Conservation (phyloP, 768 basidiomycete species). For the Boletus pseudopeckii region DNA sequence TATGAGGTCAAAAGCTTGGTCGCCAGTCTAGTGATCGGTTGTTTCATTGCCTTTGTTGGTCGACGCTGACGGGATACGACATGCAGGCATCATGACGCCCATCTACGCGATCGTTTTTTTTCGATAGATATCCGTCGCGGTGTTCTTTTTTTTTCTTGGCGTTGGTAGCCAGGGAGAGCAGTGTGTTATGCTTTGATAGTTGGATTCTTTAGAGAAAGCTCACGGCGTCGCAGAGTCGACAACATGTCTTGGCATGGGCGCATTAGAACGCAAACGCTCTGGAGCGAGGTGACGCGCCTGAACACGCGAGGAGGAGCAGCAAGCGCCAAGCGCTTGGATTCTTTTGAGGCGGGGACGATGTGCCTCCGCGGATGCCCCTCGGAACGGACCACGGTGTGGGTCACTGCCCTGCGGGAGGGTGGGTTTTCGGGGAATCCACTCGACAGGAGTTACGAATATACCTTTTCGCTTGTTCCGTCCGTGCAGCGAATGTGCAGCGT, state of each 20-base stretch:
- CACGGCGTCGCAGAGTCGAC: background rate
- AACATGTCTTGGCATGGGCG: background rate
- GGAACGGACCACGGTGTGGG: conserved; percentile 1
- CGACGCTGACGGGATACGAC: too few relatives aligned
- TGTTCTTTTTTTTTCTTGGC: background rate
- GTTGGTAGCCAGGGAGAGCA: background rate
- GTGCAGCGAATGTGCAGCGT: background rate
- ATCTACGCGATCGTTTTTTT: too few relatives aligned
- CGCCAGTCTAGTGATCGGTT: too few relatives aligned
- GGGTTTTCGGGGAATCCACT: background rate
- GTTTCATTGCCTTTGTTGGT: too few relatives aligned
- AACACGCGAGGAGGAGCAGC: background rate
- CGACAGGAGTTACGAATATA: background rate
- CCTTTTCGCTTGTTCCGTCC: background rate
- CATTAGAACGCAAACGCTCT: background rate
- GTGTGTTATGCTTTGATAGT: background rate
- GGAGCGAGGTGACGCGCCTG: background rate
- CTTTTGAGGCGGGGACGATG: background rate
- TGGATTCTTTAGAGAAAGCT: background rate
- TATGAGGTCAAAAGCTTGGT: too few relatives aligned
- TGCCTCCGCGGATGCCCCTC: background rate
- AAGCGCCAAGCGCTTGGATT: background rate
- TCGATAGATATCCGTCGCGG: background rate
- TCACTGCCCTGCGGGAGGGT: background rate
- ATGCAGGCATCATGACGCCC: too few relatives aligned